Evolutionary conservation across 1,284 basidiomycete species (phyloP), one percentile per base, ranked within the genome.

Genomic region (Coriolopsis trogii): DNA sequence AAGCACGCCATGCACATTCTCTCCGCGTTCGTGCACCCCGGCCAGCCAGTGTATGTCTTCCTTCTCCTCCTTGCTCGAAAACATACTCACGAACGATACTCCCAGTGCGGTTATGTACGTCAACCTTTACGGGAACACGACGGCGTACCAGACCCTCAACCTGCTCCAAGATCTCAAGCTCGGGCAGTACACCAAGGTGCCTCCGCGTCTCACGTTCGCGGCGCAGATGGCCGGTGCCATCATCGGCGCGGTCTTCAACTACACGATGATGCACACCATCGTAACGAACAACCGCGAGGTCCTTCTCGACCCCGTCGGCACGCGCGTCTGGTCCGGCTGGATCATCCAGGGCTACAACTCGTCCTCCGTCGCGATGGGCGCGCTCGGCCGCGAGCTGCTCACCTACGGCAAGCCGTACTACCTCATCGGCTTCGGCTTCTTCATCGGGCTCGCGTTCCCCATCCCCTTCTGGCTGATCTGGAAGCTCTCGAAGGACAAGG

Each of bases 1-100:
- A 80, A 81, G 62, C 71, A 75, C 46, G 80, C 72, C n/a, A 75
- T 80, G 4, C 80, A 84, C 63, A 80, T 86, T 70, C 71, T 86
- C 23, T 82, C 79, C 5, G 80, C 81, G 5, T 85, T 81, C 65
- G 67, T 86, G 21, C 78, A 82, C 62, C 82, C 80, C 0, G 80
- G 84, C 25, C 75, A 78, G 57, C 82, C 83, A 2, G 75, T 81
- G 73, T 78, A 59, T 44, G 73, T 62, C 4, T 34, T 13, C 7
- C 28, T 16, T 4, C 16, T 24, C 13, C 12, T 5, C 20, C 2
- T 30, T 24, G 4, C n/a, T 29, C 13, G 5, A 21, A 13, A 25
- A 40, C 0, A 26, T n/a, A 6, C n/a, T 55, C 6, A 12, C 31
- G 16, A 43, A 12, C 0, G 8, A 23, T 20, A 3, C 3, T 10